These are phyloP conservation scores for Shiraia sp. DNA, from an alignment of 2,329 filamentous ascomycete genomes.

Conservation along the genomic window DNA sequence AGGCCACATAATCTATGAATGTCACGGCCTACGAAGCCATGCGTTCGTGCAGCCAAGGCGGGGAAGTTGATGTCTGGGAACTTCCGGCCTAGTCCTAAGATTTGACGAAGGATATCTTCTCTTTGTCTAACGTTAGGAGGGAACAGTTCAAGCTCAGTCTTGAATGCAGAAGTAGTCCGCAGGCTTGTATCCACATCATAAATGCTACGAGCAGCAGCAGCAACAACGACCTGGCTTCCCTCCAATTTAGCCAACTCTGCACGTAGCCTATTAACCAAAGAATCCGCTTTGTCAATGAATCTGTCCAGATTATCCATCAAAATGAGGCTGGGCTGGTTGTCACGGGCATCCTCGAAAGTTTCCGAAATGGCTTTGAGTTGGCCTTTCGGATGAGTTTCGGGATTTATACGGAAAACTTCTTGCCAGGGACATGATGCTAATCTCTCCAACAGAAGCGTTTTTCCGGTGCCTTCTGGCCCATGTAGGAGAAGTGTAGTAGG, in stretches of 20 bases:
- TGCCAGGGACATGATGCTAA: slow-evolving; percentile 71
- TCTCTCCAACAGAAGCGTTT: slow-evolving; percentile 72
- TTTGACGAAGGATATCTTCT: slow-evolving; percentile 68
- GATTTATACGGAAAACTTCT: slow-evolving; percentile 65
- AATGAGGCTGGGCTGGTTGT: slow-evolving; percentile 74
- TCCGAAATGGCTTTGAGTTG: slow-evolving; percentile 63
- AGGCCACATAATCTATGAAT: slow-evolving; percentile 66
- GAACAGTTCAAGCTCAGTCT: slow-evolving; percentile 70
- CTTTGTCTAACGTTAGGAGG: slow-evolving; percentile 74
- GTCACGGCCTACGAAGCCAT: slow-evolving; percentile 84
- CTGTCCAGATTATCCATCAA: slow-evolving; percentile 78
- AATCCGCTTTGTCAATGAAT: slow-evolving; percentile 50
- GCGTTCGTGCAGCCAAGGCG: slow-evolving; percentile 72
- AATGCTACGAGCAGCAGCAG: slow-evolving; percentile 74
- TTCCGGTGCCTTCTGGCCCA: slow-evolving; percentile 83
- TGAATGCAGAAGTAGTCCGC: slow-evolving; percentile 67
- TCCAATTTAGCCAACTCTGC: slow-evolving; percentile 56
- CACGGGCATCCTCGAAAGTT: slow-evolving; percentile 69
- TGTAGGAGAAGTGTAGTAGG: slow-evolving; percentile 70
- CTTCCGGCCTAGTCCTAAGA: slow-evolving; percentile 53
- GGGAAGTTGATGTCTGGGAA: slow-evolving; percentile 52
- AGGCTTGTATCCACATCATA: slow-evolving; percentile 73
- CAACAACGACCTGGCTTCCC: slow-evolving; percentile 66
- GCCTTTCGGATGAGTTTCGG: slow-evolving; percentile 49
- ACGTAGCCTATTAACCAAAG: slow-evolving; percentile 26